These are phyloP conservation scores for Mycothermus thermophilus DNA, from an alignment of 495 filamentous ascomycete genomes.

Conservation along the genomic window DNA sequence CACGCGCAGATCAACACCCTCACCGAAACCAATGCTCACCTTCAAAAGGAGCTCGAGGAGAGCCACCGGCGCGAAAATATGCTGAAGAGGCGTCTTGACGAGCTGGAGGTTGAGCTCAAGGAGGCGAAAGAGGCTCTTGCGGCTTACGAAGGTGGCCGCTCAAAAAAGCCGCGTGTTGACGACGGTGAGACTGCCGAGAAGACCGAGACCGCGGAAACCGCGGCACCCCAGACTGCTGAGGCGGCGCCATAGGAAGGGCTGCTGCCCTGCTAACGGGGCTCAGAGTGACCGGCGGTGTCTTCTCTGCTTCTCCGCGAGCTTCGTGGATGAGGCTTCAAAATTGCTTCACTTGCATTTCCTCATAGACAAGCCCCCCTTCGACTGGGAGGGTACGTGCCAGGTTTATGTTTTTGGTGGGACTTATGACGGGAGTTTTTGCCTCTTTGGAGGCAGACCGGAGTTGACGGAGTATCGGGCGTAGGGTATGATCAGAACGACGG, in stretches of 20 bases:
- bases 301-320: no score
- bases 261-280: no score
- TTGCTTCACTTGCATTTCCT: no score
- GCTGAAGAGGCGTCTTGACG: conserved; percentile 66
- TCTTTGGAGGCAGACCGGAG: no score
- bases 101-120: conserved; percentile 50
- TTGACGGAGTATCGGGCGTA: no score
- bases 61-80: conserved; percentile 64
- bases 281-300: no score
- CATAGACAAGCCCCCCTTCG: no score
- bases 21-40: conserved; percentile 23
- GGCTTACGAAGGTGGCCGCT: conserved; percentile 20
- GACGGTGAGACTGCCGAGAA: conserved; percentile 6
- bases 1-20: conserved; percentile 31
- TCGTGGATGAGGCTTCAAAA: no score
- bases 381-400: no score
- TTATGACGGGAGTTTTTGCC: no score
- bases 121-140: conserved; percentile 26
- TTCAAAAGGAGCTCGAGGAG: conserved; percentile 56
- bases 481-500: no score
- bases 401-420: no score
- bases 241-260: conserved; percentile 3
- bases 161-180: conserved; percentile 26
- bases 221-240: background rate
- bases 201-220: conserved; percentile 1